A percentile compares a stretch with the other conserved stretches of the same genome.
These are phyloP conservation scores for Penicillium chermesinum DNA, from an alignment of 495 filamentous ascomycete genomes.

Conservation along the genomic window DNA sequence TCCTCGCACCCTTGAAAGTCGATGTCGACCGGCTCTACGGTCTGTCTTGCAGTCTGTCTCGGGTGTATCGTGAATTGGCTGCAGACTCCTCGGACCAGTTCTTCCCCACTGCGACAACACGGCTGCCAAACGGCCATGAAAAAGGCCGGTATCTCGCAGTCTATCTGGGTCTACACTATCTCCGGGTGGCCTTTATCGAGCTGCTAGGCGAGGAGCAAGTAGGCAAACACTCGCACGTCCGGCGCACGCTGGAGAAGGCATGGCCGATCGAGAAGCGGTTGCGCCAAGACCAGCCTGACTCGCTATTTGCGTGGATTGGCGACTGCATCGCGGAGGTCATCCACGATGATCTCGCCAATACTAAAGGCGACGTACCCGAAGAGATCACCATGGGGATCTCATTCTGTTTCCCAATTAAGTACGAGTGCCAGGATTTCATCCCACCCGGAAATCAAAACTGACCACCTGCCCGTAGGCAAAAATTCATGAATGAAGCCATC, in stretches of 20 bases:
- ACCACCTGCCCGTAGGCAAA: slow-evolving; percentile 50
- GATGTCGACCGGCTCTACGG: slow-evolving; percentile 37
- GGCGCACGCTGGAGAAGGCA: slow-evolving; percentile 56
- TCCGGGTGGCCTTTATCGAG: slow-evolving; percentile 69
- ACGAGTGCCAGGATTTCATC: slow-evolving; percentile 17
- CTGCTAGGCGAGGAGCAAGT: slow-evolving; percentile 42
- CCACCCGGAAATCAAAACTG: background rate
- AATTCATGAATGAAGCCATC: slow-evolving; percentile 61
- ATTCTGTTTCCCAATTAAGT: slow-evolving; percentile 79
- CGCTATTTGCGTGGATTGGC: slow-evolving; percentile 73
- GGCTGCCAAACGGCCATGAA: slow-evolving; percentile 54
- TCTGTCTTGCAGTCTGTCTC: slow-evolving; percentile 51
- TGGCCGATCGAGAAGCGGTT: slow-evolving; percentile 72
- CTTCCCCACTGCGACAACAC: slow-evolving; percentile 66
- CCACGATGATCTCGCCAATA: slow-evolving; percentile 32
- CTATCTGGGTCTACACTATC: slow-evolving; percentile 69
- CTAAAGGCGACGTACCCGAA: slow-evolving; percentile 28
- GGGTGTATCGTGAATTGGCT: slow-evolving; percentile 54
- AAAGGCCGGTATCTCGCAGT: slow-evolving; percentile 64
- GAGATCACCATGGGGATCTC: slow-evolving; percentile 67
- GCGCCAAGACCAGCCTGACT: slow-evolving; percentile 60
- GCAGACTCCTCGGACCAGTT: slow-evolving; percentile 60
- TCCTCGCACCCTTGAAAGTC: slow-evolving; percentile 23
- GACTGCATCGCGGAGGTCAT: slow-evolving; percentile 66
- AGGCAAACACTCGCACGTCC: slow-evolving; percentile 34